Percentiles rank a stretch among this genome's conserved stretches.
Conservation (phyloP, 1,284 basidiomycete species). For the Fistulina hepatica region DNA sequence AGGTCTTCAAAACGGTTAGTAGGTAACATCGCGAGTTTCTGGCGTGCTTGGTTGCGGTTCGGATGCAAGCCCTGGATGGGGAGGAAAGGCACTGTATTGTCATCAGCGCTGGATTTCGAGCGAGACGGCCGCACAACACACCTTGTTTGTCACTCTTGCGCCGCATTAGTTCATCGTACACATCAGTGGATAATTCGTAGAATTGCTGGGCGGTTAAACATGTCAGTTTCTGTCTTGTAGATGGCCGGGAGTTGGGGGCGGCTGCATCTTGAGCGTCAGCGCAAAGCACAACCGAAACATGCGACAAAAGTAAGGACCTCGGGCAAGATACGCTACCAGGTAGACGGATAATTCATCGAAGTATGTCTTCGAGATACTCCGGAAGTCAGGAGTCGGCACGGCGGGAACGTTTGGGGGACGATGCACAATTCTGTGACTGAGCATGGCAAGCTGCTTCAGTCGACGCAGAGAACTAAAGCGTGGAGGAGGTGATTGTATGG, state of each 20-base stretch:
- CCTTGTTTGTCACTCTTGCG: constrained; percentile 14
- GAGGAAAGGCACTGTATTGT: constrained; percentile 10
- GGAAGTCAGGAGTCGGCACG: constrained; percentile 49
- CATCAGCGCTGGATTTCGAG: neutral
- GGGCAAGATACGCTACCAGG: constrained; percentile 63
- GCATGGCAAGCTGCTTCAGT: too few relatives aligned
- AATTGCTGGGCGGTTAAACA: constrained; percentile 72
- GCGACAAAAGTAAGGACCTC: constrained; percentile 34
- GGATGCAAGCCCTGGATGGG: constrained; percentile 3
- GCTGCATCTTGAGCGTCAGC: constrained; percentile 9
- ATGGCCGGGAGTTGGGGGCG: constrained; percentile 43
- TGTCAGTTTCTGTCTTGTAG: constrained; percentile 73
- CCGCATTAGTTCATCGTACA: constrained; percentile 16
- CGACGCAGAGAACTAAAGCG: too few relatives aligned
- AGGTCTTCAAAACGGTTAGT: constrained; percentile 1
- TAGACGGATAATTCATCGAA: constrained; percentile 68
- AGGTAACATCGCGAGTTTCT: constrained; percentile 4
- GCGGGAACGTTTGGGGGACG: constrained; percentile 35
- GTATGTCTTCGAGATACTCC: constrained; percentile 57
- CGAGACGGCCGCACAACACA: neutral
- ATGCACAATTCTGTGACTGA: too few relatives aligned
- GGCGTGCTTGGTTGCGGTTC: constrained; percentile 3
- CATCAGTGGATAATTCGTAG: constrained; percentile 52
- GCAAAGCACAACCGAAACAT: neutral
- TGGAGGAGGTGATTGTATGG: too few relatives aligned